Evolutionary conservation across 345 rosid genomes (phyloP).

Genomic region (Eucalyptus urophylla): DNA sequence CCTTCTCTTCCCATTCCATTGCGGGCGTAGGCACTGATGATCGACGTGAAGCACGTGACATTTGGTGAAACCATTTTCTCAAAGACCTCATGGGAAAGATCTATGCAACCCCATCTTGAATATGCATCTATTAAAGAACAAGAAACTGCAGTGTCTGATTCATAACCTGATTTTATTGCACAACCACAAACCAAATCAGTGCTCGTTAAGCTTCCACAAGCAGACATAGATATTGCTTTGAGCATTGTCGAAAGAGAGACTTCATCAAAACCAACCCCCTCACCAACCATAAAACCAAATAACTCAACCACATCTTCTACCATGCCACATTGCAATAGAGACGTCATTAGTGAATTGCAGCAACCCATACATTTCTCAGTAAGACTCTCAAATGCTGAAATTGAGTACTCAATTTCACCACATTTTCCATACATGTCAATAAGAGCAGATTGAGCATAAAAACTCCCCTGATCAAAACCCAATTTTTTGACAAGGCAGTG

Average conservation of each 20-base stretch:
- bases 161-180: constrained; percentile 47
- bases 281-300: constrained; percentile 68
- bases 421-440: constrained; percentile 78
- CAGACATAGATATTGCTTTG: constrained; percentile 47
- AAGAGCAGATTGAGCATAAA: constrained; percentile 54
- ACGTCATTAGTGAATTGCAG: constrained; percentile 64
- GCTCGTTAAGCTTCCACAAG: constrained; percentile 19
- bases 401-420: constrained; percentile 41
- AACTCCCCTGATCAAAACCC: constrained; percentile 32
- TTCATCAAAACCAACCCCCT: constrained; percentile 58
- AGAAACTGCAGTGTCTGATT: constrained; percentile 48
- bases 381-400: constrained; percentile 23
- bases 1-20: constrained; percentile 63
- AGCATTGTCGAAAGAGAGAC: constrained; percentile 48
- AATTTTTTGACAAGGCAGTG: constrained; percentile 50
- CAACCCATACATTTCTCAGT: constrained; percentile 28
- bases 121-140: constrained; percentile 64
- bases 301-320: constrained; percentile 48
- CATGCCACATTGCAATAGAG: constrained; percentile 45
- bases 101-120: constrained; percentile 53
- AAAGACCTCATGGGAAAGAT: constrained; percentile 37
- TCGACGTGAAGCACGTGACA: constrained; percentile 51
- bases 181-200: constrained; percentile 42
- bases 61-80: constrained; percentile 37
- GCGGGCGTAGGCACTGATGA: constrained; percentile 52